These are phyloP conservation scores for Phytophthora constricta DNA, from an alignment of 352 stramenopile species.

Conservation along the genomic window DNA sequence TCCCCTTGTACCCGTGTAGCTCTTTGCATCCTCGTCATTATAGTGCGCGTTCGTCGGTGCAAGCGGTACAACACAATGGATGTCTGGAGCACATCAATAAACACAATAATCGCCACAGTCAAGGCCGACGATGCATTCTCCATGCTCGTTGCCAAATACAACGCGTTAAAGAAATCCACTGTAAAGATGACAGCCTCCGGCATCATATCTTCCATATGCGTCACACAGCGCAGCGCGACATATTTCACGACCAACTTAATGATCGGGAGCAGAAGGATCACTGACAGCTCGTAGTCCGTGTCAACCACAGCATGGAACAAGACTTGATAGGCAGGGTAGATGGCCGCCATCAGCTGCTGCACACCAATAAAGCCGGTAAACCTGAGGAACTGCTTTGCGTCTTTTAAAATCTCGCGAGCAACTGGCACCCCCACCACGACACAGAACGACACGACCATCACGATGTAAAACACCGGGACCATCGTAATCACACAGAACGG, in stretches of 20 bases:
- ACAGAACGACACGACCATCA: neutral
- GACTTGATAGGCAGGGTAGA: conserved; percentile 10
- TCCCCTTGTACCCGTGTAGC: neutral
- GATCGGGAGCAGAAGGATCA: conserved; percentile 17
- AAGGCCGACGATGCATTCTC: conserved; percentile 11
- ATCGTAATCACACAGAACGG: conserved; percentile 1
- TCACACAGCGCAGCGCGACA: conserved; percentile 1
- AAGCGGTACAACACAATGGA: conserved; percentile 24
- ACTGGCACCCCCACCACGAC: neutral
- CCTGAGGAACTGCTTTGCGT: neutral
- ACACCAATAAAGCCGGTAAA: neutral
- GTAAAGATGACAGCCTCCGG: conserved; percentile 22
- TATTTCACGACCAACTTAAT: conserved; percentile 37
- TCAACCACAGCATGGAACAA: neutral
- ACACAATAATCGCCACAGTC: conserved; percentile 28
- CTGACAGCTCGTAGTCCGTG: neutral
- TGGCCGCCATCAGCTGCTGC: neutral
- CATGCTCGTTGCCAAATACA: conserved; percentile 22
- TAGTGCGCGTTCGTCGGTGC: conserved; percentile 1
- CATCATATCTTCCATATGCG: conserved; percentile 17
- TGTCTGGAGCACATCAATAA: conserved; percentile 28
- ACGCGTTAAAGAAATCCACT: conserved; percentile 22
- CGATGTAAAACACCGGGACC: neutral
- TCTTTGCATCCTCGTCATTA: conserved; percentile 4
- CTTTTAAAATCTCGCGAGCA: neutral